Conservation (phyloP, 768 basidiomycete species). For the Strobilomyces confusus region DNA sequence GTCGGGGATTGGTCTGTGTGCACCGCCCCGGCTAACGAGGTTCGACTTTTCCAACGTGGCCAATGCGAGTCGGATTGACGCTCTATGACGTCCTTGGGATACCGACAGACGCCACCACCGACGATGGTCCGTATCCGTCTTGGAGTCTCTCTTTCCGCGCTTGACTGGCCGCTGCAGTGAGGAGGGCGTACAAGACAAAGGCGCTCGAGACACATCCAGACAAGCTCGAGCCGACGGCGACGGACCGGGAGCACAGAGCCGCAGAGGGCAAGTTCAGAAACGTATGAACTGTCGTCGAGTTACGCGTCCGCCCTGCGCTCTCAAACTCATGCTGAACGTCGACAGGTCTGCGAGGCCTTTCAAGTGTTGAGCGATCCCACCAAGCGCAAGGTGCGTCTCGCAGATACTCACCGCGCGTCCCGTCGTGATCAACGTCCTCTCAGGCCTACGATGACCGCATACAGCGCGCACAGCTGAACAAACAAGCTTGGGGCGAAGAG, state of each 20-base stretch:
- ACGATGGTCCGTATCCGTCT: constrained; percentile 42
- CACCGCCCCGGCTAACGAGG: too few species aligned
- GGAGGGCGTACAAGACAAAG: constrained; percentile 62
- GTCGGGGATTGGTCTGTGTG: neutral
- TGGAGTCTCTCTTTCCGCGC: neutral
- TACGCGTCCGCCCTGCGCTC: constrained; percentile 15
- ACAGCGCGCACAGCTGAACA: constrained; percentile 24
- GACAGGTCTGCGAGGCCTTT: constrained; percentile 61
- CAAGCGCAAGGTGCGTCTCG: constrained; percentile 47
- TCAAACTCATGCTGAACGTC: constrained; percentile 18
- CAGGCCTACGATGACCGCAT: constrained; percentile 49
- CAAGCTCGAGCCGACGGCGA: constrained; percentile 55
- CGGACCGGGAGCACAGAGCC: constrained; percentile 45
- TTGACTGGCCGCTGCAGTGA: constrained; percentile 35
- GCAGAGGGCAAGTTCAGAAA: constrained; percentile 59
- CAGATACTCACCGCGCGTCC: neutral
- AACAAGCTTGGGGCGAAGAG: constrained; percentile 33
- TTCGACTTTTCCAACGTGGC: neutral
- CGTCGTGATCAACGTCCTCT: neutral
- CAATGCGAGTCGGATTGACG: constrained; percentile 32
- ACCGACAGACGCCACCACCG: constrained; percentile 39
- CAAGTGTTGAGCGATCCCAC: constrained; percentile 51
- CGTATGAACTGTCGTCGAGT: constrained; percentile 37
- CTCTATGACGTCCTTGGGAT: constrained; percentile 46
- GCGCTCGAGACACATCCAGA: constrained; percentile 73